phyloP scores from a whole-genome alignment of 2,329 filamentous ascomycete species.

The Onygenales sp. region DNA sequence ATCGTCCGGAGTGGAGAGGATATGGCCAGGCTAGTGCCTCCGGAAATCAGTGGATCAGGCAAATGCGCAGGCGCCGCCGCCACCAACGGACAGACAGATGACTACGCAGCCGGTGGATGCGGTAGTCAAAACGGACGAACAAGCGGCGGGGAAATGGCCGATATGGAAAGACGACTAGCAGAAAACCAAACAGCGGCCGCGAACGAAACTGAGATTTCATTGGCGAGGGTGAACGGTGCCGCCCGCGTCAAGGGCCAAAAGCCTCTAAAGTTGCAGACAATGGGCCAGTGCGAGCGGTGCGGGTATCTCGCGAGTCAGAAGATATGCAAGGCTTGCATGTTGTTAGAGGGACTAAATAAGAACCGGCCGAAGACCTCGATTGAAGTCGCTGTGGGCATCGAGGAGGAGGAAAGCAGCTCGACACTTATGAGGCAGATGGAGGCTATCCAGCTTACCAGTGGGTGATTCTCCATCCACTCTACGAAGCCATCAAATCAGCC shows the following conservation, averaged over 20 bases:
- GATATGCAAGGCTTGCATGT: slow-evolving; percentile 84
- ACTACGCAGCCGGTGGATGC: slow-evolving; percentile 56
- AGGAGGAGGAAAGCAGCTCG: slow-evolving; percentile 43
- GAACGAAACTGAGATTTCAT: slow-evolving; percentile 56
- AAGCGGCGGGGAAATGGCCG: slow-evolving; percentile 68
- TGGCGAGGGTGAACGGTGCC: slow-evolving; percentile 12
- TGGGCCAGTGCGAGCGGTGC: slow-evolving; percentile 77
- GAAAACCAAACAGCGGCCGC: slow-evolving; percentile 52
- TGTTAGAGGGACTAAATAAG: slow-evolving; percentile 87
- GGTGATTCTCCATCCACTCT: background rate
- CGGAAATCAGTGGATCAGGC: slow-evolving; percentile 37
- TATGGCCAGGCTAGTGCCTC: slow-evolving; percentile 79
- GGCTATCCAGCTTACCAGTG: slow-evolving; percentile 23
- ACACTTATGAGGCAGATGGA: slow-evolving; percentile 44
- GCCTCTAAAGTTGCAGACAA: slow-evolving; percentile 47
- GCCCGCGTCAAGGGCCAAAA: slow-evolving; percentile 31
- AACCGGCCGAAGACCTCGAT: slow-evolving; percentile 41
- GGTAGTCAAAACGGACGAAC: slow-evolving; percentile 59
- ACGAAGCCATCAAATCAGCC: too few relatives aligned
- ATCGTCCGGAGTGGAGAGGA: slow-evolving; percentile 93
- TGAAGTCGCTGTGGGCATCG: slow-evolving; percentile 32
- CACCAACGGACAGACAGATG: slow-evolving; percentile 43
- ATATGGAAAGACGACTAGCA: slow-evolving; percentile 65
- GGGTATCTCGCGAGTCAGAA: slow-evolving; percentile 93
- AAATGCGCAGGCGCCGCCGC: slow-evolving; percentile 19